Base-by-base conservation (phyloP, 495 filamentous ascomycete genomes). In the Trichocladium uniseriatum region DNA sequence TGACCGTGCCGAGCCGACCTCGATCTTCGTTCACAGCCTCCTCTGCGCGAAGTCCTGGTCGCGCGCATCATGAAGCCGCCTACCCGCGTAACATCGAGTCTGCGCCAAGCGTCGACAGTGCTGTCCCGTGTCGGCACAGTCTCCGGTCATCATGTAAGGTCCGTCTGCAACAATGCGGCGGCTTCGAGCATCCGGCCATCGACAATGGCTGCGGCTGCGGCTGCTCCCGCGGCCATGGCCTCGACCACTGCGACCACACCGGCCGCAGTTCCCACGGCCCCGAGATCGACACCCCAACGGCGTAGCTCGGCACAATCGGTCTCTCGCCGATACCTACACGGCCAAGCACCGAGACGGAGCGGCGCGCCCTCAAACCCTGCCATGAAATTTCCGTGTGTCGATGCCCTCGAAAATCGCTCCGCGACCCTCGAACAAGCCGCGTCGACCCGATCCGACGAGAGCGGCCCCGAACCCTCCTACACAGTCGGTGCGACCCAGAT, bases 331-430 rank as follows among this genome's bases (percentile, higher is more conserved):
- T 45, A 36, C 24, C 39, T 70, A 2, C 68, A 70, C 48, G 61
- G 54, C 7, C 66, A 67, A 14, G 31, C 61, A 9, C 34, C 60
- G 6, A 58, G 62, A 21, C 63, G 62, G 16, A 59, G 65, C 52
- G 70, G 71, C 49, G 72, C 71, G 31, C 71, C 74, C 8, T 87
- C 89, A 15, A 98, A 97, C 59, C 89, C 92, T 2, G 86, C 89
- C 39, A 83, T 98, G 70, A 80, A 85, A 15, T 99, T 99, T 58
- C 92, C 92, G 5, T 99, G 92, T 61, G 83, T 99, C 10, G 92
- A 99, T 62, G 87, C 84, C 10, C 79, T 90, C 48, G 92, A 99
- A 60, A 80, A 81, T 2, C 82, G 83, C 57, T 86, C 88, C 14
- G 87, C 87, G 7, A 81, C 74, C n/a, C 79, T 95, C 36, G 35